Conservation (phyloP, 257 asterid genomes). For the Jacaranda copaia region DNA sequence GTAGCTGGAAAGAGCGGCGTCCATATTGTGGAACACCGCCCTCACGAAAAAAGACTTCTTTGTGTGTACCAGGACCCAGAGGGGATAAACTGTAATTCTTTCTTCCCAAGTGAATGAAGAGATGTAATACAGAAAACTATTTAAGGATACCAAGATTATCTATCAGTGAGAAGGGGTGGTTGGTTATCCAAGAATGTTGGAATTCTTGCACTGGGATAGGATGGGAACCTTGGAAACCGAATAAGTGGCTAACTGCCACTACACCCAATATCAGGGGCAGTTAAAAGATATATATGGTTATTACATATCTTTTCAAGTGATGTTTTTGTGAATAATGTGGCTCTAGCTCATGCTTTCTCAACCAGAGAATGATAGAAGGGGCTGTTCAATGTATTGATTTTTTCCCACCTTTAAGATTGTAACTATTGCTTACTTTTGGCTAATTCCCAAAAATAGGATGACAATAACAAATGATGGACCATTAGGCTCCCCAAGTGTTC, state of each 20-base stretch:
- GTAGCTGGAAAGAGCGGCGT: slow-evolving; percentile 54
- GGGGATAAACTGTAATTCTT: neutral
- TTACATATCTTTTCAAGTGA: neutral
- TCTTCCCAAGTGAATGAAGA: slow-evolving; percentile 17
- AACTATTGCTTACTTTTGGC: neutral
- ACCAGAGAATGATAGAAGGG: neutral
- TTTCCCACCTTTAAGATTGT: neutral
- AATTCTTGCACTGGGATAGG: slow-evolving; percentile 28
- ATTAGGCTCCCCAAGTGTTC: neutral
- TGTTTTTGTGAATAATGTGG: neutral
- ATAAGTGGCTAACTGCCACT: slow-evolving; percentile 31
- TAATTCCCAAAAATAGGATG: neutral
- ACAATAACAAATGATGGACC: neutral
- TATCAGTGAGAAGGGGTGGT: slow-evolving; percentile 27
- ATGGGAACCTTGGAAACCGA: slow-evolving; percentile 24
- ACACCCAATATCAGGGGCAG: neutral
- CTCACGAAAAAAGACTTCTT: slow-evolving; percentile 21
- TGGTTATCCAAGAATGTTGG: slow-evolving; percentile 61
- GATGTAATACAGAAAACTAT: slow-evolving; percentile 16
- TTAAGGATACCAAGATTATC: neutral
- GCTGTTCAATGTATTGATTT: neutral
- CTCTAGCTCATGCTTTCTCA: neutral
- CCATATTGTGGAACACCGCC: slow-evolving; percentile 64
- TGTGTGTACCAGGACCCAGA: slow-evolving; percentile 11
- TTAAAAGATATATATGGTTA: neutral